Evolutionary conservation across 345 rosid genomes (phyloP), one percentile per base, ranked within the genome.

Genomic region (Salix udensis): DNA sequence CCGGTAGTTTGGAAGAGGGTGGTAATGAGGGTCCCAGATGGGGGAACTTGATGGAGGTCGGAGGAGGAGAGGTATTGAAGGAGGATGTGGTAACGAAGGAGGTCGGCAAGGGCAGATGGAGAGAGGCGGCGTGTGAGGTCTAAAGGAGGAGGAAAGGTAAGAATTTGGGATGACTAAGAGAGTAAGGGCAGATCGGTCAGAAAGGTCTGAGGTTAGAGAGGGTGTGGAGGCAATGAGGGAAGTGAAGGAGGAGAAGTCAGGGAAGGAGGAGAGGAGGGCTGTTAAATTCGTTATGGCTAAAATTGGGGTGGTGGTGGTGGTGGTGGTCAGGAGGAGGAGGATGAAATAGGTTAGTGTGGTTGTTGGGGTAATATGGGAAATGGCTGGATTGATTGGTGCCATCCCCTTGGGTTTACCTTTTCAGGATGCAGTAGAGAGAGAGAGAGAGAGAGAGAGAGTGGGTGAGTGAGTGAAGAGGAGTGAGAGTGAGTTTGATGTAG

Each of bases 41-140:
- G 82, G 4, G 95, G 86, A 77, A 93, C 81, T 66, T 88, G 82
- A 28, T 75, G 88, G 84, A 96, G 95, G 84, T 86, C 90, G 19
- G 84, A 65, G 78, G 80, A 81, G 37, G 97, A 91, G 80, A 93
- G 77, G 89, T 82, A 96, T 55, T 91, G 91, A 55, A 96, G 88
- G 30, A 96, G 90, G 73, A 93, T 84, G 79, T 96, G 92, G 86
- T 88, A 93, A 73, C 97, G 90, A 81, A 93, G 89, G 85, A 96
- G 89, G 91, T 96, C 97, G 55, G 94, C 90, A 34, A 90, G 87
- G 2, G 92, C 66, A 67, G 88, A 74, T 1, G 89, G 89, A n/a
- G 92, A 77, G 78, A 93, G 88, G 80, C 53, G 93, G 88, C 88
- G 92, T 78, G 92, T 90, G 90, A 86, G 72, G 44, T 84, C 91